A percentile compares a stretch with the other conserved stretches of the same genome.
Conservation (phyloP, 2,329 filamentous ascomycete genomes). For the Cucurbitaria berberidis region DNA sequence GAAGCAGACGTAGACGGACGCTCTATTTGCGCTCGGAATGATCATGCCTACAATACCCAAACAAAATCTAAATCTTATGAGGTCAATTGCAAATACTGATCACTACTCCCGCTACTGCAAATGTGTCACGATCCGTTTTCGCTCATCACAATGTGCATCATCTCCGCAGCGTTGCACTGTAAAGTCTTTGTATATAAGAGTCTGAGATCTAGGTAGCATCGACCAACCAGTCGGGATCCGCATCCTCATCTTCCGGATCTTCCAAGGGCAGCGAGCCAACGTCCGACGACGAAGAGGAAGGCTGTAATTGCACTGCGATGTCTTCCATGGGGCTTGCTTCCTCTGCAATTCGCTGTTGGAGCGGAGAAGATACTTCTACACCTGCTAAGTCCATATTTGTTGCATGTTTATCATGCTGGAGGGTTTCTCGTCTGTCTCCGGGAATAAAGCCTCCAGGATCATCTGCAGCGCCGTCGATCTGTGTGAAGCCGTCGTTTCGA, state of each 20-base stretch:
- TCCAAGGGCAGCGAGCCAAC: constrained; percentile 62
- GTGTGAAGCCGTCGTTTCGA: constrained; percentile 48
- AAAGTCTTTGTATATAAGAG: background rate
- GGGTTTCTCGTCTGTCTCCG: background rate
- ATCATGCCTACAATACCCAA: no score
- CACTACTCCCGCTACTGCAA: background rate
- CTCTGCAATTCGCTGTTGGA: background rate
- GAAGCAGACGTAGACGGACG: constrained; percentile 10
- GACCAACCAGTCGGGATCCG: constrained; percentile 67
- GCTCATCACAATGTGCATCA: background rate
- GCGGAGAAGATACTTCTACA: background rate
- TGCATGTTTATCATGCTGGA: background rate
- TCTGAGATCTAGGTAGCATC: constrained; percentile 32
- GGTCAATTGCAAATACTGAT: background rate
- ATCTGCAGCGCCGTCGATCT: constrained; percentile 37
- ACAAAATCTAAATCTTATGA: background rate
- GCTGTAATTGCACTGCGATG: constrained; percentile 1
- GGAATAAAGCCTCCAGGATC: constrained; percentile 21
- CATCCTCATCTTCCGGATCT: constrained; percentile 70
- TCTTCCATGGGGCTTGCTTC: constrained; percentile 1
- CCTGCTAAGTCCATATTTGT: background rate
- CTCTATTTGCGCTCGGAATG: no score
- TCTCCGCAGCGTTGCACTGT: background rate
- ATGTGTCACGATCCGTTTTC: constrained; percentile 1
- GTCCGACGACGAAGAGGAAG: constrained; percentile 44